Conservation (phyloP, 2,329 filamentous ascomycete genomes). For the Fonsecaea pugnacius region DNA sequence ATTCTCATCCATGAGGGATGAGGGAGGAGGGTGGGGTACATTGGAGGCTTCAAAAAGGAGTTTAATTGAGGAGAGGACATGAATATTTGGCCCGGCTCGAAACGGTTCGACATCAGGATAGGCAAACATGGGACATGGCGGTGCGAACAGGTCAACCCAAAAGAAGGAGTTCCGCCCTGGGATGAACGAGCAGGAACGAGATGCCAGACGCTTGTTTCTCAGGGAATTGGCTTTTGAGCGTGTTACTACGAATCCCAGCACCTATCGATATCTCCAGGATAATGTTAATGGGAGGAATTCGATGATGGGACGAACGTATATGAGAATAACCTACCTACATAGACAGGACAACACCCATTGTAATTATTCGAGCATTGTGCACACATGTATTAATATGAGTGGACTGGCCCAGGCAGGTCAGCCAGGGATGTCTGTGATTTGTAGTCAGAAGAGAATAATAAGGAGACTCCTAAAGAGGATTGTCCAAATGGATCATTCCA, state of each 20-base stretch:
- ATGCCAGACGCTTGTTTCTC: background rate
- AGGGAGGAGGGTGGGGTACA: background rate
- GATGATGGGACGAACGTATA: background rate
- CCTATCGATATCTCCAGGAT: background rate
- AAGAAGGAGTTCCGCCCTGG: background rate
- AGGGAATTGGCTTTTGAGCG: background rate
- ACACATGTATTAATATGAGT: no score
- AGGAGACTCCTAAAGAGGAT: no score
- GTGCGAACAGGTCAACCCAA: no score
- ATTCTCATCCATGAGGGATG: background rate
- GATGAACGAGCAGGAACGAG: background rate
- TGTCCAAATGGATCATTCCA: no score
- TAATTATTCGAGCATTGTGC: background rate
- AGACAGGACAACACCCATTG: background rate
- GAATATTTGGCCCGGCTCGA: background rate
- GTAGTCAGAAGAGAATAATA: no score
- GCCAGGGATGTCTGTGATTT: no score
- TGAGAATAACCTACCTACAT: background rate
- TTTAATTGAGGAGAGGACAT: background rate
- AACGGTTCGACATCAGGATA: no score
- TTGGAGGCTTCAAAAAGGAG: background rate
- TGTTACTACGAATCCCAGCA: background rate
- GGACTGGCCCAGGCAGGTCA: no score
- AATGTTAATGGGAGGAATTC: background rate
- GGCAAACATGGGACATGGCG: no score